A percentile compares a stretch with the other conserved stretches of the same genome.
phyloP scores from a whole-genome alignment of 1,284 basidiomycete species.

The Fomitopsis palustris region DNA sequence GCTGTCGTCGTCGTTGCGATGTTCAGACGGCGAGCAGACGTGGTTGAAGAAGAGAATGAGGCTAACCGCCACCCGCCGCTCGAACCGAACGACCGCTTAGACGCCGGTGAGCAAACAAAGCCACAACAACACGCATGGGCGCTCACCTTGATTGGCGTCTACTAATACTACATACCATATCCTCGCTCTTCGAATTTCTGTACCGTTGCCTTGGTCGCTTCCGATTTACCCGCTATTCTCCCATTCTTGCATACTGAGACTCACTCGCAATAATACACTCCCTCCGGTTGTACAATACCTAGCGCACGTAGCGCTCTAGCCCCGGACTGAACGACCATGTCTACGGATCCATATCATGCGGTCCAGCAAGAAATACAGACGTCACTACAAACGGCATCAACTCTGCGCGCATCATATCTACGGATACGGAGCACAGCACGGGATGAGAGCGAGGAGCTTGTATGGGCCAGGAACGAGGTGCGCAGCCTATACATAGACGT shows the following conservation, averaged over 20 bases:
- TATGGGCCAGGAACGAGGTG: conserved; percentile 73
- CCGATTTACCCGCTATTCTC: no score
- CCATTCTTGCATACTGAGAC: no score
- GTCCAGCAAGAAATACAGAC: conserved; percentile 75
- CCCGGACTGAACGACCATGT: conserved; percentile 44
- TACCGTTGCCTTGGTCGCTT: neutral
- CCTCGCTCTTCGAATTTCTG: no score
- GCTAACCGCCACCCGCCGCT: neutral
- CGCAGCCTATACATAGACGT: conserved; percentile 14
- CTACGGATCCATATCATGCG: conserved; percentile 78
- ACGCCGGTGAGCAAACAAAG: no score
- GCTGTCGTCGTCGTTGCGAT: conserved; percentile 4
- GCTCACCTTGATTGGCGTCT: neutral
- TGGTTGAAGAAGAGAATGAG: neutral
- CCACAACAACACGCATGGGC: no score
- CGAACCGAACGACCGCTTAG: neutral
- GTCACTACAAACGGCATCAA: conserved; percentile 65
- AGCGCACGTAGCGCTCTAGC: neutral
- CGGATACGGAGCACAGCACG: conserved; percentile 70
- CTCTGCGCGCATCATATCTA: conserved; percentile 69
- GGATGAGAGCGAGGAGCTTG: conserved; percentile 69
- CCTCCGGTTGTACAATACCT: neutral
- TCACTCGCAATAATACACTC: neutral
- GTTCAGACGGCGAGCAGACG: neutral
- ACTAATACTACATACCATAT: neutral